Percentiles rank a stretch among this genome's conserved stretches.
Evolutionary conservation across 2,329 filamentous ascomycete genomes (phyloP).

Genomic region (Ceratocystis eucalypticola): DNA sequence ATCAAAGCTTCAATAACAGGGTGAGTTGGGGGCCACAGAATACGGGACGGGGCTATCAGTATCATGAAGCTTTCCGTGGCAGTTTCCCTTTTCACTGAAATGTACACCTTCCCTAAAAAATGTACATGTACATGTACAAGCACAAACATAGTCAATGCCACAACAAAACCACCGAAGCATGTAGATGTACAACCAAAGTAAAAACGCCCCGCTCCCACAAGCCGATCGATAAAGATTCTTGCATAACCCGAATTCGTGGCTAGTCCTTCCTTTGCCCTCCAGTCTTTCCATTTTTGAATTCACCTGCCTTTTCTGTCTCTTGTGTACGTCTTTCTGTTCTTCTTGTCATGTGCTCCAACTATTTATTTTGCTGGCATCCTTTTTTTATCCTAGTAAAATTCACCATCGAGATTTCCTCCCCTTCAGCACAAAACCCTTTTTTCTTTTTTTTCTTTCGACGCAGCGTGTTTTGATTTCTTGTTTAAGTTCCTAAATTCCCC

Average conservation of each 20-base stretch:
- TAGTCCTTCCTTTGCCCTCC: background rate
- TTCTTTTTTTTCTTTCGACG: background rate
- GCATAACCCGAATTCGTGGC: background rate
- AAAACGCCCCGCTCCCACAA: background rate
- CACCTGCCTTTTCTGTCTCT: background rate
- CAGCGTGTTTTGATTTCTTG: background rate
- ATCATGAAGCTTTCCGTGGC: background rate
- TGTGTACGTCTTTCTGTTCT: background rate
- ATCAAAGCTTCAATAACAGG: background rate
- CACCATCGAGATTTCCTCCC: too few relatives aligned
- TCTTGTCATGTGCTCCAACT: background rate
- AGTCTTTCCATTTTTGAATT: background rate
- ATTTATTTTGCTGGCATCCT: background rate
- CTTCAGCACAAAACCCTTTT: background rate
- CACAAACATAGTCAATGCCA: too few relatives aligned
- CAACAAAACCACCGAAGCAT: background rate
- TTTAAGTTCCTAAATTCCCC: background rate
- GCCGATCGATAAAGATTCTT: background rate
- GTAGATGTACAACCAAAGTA: background rate
- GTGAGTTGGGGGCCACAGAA: background rate
- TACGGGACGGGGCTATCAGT: background rate
- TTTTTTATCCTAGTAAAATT: background rate
- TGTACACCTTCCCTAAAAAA: background rate
- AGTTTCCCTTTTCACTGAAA: background rate
- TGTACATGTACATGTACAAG: background rate